Evolutionary conservation across 2,329 filamentous ascomycete species (phyloP), one percentile per base, ranked within the genome.

Genomic region (Aspergillus sp.): DNA sequence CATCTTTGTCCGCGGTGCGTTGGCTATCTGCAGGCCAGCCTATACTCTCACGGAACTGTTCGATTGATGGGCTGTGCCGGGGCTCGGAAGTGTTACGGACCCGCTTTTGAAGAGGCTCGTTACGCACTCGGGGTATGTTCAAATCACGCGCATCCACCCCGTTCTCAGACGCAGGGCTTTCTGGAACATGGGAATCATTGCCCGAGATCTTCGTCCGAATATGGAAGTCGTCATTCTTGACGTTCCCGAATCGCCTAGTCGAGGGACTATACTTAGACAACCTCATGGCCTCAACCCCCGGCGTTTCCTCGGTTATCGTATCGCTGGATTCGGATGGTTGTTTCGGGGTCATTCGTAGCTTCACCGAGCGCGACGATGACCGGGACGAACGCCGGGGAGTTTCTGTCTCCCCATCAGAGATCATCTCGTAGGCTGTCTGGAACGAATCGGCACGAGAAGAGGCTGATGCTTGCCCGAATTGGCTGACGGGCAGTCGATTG

Each of bases 371-470:
- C 10, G 56, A 60, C 16, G 55, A 36, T 7, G 60, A 59, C 42
- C 53, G 60, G 17, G 57, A 57, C 42, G 61, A 59, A 20, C 57
- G 63, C 43, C 59, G 61, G 11, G 62, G 63, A 7, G 59, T 68
- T 26, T 69, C 65, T 26, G 62, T 79, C 49, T 87, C 85, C 26
- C 84, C 83, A 17, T 86, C 87, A 1, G 78, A 79, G 1, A 81
- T 79, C 42, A 82, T 80, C 69, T 91, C 88, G 36, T 76, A 79
- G 4, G 88, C 88, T 2, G 88, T 91, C 59, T 76, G 84, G 64
- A 90, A 91, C 1, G 88, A 90, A 49, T 86, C 85, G 19, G 84
- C 79, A 36, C 80, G 80, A n/a, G 83, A 85, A 1, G 76, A 78
- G 6, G 79, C 70, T 2, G 77, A 85, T 9, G 77, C 70, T 55